phyloP scores from a whole-genome alignment of 164 flowering plant species.

The Hamamelis virginiana region DNA sequence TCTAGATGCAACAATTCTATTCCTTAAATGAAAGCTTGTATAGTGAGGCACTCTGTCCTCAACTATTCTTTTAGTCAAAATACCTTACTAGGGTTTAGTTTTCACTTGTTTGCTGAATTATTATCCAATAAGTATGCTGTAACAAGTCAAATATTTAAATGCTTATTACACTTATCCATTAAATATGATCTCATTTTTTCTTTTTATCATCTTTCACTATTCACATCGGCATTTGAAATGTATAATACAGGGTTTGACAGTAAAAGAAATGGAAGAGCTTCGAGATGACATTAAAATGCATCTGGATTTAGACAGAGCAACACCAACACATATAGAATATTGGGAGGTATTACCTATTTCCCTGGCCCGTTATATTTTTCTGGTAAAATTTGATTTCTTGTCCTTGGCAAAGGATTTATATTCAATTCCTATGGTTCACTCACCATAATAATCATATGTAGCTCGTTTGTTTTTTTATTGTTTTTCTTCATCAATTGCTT shows the following conservation, averaged over 20 bases:
- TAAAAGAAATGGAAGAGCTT: constrained; percentile 95
- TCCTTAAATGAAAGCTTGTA: too few species aligned
- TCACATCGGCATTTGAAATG: constrained; percentile 1
- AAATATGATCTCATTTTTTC: not conserved
- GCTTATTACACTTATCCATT: too few species aligned
- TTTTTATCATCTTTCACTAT: not conserved
- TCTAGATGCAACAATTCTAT: too few species aligned
- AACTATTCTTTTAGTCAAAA: too few species aligned
- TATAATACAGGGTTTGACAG: constrained; percentile 76
- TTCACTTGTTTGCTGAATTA: too few species aligned
- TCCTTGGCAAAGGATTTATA: not conserved
- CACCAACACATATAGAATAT: constrained; percentile 74
- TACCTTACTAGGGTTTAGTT: too few species aligned
- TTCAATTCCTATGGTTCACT: not conserved
- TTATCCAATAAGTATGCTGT: too few species aligned
- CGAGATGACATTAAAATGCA: constrained; percentile 94
- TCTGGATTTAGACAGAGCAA: constrained; percentile 75
- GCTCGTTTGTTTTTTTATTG: not conserved
- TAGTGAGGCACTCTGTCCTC: too few species aligned
- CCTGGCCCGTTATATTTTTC: not conserved
- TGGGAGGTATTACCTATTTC: constrained; percentile 71
- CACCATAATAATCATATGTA: not conserved
- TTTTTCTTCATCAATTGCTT: not conserved
- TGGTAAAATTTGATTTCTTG: not conserved
- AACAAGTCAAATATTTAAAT: too few species aligned